Percentiles rank a stretch among this genome's conserved stretches.
Evolutionary conservation across 441 rosid species (phyloP).

Genomic region (Biscutella laevigata): DNA sequence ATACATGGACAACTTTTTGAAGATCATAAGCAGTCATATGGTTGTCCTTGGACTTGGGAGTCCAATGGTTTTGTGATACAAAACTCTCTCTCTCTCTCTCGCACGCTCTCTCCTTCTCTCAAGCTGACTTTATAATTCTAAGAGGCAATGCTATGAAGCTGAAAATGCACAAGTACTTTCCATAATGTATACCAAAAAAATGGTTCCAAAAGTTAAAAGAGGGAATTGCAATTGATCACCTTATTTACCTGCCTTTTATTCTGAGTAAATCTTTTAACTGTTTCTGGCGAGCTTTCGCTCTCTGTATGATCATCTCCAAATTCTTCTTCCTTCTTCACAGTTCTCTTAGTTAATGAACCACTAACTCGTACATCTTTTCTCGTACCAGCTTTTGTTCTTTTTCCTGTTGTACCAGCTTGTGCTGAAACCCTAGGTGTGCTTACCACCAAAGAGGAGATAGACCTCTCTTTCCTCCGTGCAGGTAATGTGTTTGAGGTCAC

Average conservation of each 20-base stretch:
- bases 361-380: conserved; percentile 44
- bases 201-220: no score
- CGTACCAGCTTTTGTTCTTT: conserved; percentile 40
- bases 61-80: neutral
- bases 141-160: neutral
- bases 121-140: no score
- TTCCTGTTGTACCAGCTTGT: conserved; percentile 43
- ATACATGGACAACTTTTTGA: neutral
- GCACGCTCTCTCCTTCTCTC: no score
- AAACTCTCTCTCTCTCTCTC: conserved; percentile 7
- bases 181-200: conserved; percentile 10
- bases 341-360: conserved; percentile 33
- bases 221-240: conserved; percentile 7
- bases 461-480: conserved; percentile 64
- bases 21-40: neutral
- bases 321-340: conserved; percentile 46
- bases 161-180: conserved; percentile 1
- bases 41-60: neutral
- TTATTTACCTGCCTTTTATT: conserved; percentile 45
- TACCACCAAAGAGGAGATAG: conserved; percentile 64
- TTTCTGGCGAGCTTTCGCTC: conserved; percentile 53
- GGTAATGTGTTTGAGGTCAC: conserved; percentile 35
- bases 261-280: conserved; percentile 37
- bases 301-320: conserved; percentile 32
- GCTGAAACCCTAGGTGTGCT: conserved; percentile 49